Evolutionary conservation across 2,329 filamentous ascomycete species (phyloP).

Genomic region (Penicillium sp.): DNA sequence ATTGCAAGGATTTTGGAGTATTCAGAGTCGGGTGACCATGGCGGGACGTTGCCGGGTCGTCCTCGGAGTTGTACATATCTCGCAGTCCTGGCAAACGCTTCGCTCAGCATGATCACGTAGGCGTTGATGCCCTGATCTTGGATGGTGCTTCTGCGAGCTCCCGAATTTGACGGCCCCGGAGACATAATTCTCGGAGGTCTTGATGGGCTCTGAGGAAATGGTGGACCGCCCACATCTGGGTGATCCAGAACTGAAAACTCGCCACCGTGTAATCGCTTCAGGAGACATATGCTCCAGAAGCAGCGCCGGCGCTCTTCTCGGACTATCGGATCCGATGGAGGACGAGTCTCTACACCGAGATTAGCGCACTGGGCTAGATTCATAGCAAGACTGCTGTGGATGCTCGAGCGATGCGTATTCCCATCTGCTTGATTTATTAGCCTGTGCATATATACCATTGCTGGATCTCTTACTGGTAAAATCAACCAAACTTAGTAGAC

Average conservation of each 20-base stretch:
- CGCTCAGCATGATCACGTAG: constrained; percentile 52
- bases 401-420: constrained; percentile 50
- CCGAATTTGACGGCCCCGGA: constrained; percentile 23
- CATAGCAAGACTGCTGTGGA: constrained; percentile 51
- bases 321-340: constrained; percentile 17
- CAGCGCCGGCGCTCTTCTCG: constrained; percentile 44
- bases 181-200: constrained; percentile 29
- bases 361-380: constrained; percentile 52
- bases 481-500: constrained; percentile 46
- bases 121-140: constrained; percentile 50
- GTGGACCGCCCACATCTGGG: constrained; percentile 39
- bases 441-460: neutral
- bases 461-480: constrained; percentile 42
- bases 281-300: constrained; percentile 49
- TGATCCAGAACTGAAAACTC: constrained; percentile 47
- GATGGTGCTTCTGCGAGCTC: constrained; percentile 32
- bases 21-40: constrained; percentile 57
- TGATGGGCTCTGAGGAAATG: constrained; percentile 45
- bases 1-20: constrained; percentile 56
- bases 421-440: constrained; percentile 40
- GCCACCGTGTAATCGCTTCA: constrained; percentile 50
- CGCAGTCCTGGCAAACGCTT: constrained; percentile 54
- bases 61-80: constrained; percentile 54
- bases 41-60: constrained; percentile 48
- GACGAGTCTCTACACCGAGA: constrained; percentile 42